phyloP scores from a whole-genome alignment of 345 rosid genomes.

The Euclidium syriacum region DNA sequence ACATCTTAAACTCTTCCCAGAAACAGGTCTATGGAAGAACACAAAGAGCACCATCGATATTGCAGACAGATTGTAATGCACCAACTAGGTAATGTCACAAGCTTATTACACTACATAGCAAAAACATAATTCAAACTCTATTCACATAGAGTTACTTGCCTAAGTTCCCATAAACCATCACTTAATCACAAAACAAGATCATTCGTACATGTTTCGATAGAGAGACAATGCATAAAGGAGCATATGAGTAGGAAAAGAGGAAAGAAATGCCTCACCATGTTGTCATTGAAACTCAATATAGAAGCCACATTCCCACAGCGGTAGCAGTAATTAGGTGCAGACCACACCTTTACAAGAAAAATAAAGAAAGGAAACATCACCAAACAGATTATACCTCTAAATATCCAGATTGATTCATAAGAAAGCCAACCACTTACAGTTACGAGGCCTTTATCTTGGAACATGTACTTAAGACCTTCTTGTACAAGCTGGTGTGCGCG shows the following conservation, averaged over 20 bases:
- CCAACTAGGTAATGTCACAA: background rate
- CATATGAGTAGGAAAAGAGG: background rate
- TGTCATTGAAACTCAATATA: conserved; percentile 95
- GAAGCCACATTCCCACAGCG: conserved; percentile 99
- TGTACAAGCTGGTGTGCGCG: conserved; percentile 99
- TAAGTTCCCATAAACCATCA: background rate
- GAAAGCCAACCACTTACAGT: conserved; percentile 50
- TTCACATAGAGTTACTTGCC: background rate
- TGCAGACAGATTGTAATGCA: background rate
- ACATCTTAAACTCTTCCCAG: background rate
- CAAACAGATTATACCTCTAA: conserved; percentile 8
- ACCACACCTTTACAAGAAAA: conserved; percentile 75
- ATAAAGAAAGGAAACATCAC: conserved; percentile 24
- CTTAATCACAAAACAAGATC: background rate
- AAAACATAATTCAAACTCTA: background rate
- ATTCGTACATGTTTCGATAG: background rate
- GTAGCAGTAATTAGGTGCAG: conserved; percentile 98
- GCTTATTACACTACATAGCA: background rate
- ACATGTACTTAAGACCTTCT: conserved; percentile 99
- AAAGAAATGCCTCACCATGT: conserved; percentile 55
- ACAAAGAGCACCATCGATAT: background rate
- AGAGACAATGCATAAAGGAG: background rate
- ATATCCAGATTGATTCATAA: background rate
- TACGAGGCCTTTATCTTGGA: conserved; percentile 98
- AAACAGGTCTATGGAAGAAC: background rate